Conservation (phyloP, 495 filamentous ascomycete species). For the Talaromyces borbonicus region DNA sequence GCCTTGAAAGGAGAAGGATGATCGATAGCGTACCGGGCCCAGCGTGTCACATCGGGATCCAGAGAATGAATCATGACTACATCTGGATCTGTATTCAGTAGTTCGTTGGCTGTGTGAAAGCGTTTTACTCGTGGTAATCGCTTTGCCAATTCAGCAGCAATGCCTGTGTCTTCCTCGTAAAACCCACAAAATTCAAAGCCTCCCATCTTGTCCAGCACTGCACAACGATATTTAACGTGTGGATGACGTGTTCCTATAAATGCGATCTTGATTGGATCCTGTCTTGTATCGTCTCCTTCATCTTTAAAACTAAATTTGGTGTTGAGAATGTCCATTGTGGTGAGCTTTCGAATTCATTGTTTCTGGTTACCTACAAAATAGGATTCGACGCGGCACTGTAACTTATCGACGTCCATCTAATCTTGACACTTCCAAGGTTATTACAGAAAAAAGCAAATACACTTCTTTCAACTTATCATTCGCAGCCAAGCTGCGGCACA, state of each 20-base stretch:
- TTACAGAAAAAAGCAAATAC: no score
- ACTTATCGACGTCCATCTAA: no score
- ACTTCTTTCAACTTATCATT: no score
- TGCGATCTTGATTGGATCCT: slow-evolving; percentile 10
- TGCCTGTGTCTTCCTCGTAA: slow-evolving; percentile 10
- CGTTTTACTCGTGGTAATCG: slow-evolving; percentile 10
- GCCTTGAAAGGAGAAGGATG: slow-evolving; percentile 11
- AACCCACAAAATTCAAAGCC: slow-evolving; percentile 13
- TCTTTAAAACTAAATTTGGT: slow-evolving; percentile 10
- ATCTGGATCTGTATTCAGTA: slow-evolving; percentile 12
- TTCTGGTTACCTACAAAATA: no score
- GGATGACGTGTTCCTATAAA: slow-evolving; percentile 12
- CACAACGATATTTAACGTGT: slow-evolving; percentile 14
- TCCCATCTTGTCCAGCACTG: slow-evolving; percentile 12
- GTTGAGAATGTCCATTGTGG: slow-evolving; percentile 11
- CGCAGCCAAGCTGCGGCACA: no score
- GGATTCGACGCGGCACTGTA: no score
- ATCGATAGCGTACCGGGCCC: slow-evolving; percentile 12
- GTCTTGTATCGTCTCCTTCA: slow-evolving; percentile 3
- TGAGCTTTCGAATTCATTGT: neutral
- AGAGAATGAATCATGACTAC: slow-evolving; percentile 13
- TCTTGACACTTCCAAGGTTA: no score
- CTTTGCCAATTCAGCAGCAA: slow-evolving; percentile 7
- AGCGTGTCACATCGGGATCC: slow-evolving; percentile 13
- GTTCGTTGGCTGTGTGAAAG: slow-evolving; percentile 4